phyloP scores from a whole-genome alignment of 2,329 filamentous ascomycete genomes.

The Xylaria sp. region DNA sequence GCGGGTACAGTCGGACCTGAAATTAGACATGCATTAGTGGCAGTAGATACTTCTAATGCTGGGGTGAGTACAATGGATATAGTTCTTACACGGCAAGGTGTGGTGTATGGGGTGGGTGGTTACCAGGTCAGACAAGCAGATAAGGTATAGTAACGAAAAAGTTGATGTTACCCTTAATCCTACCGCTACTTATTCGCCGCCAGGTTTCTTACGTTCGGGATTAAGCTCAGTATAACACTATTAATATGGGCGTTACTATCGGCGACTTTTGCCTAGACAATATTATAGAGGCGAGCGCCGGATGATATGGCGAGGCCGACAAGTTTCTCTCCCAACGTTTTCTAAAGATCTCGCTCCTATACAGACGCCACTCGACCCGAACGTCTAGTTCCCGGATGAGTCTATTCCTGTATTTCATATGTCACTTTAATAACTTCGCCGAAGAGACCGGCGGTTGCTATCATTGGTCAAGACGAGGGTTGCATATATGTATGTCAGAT shows the following conservation, averaged over 20 bases:
- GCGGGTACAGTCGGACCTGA: slow-evolving; percentile 18
- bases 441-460: background rate
- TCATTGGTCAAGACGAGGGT: slow-evolving; percentile 8
- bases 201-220: background rate
- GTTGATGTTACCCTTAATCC: background rate
- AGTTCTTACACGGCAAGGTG: slow-evolving; percentile 13
- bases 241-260: background rate
- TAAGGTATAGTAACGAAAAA: background rate
- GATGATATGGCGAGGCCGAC: slow-evolving; percentile 3
- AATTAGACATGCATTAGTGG: background rate
- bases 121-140: background rate
- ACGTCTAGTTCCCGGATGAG: slow-evolving; percentile 2
- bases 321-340: background rate
- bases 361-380: slow-evolving; percentile 11
- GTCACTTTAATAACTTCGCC: background rate
- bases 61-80: background rate
- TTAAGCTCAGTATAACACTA: background rate
- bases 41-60: slow-evolving; percentile 1
- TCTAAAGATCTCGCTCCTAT: background rate
- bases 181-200: background rate
- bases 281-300: background rate
- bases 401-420: slow-evolving; percentile 2
- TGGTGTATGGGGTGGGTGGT: background rate
- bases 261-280: background rate
- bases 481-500: slow-evolving; percentile 36